Base-by-base conservation (phyloP, 108 stramenopile species). In the Mediolabrus comicus region DNA sequence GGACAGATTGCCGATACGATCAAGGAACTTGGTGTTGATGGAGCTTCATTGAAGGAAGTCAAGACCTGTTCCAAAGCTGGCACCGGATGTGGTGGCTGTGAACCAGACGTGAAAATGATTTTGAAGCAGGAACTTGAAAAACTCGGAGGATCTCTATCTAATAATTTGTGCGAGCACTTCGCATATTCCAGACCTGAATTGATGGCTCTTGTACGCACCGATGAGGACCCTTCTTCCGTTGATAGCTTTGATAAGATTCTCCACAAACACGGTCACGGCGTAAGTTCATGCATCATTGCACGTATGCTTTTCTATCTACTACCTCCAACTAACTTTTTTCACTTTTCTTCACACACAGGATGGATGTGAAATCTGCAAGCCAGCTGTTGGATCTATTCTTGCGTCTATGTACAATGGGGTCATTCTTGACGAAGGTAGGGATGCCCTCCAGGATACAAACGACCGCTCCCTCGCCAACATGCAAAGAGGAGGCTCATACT, bases 401-500 rank as follows among this genome's bases (percentile, higher is more conserved):
- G 91, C 96, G 2, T 94, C 92, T 3, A 71, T 92, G 19, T 65
- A 81, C 78, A 97, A 97, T 76, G 92, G 87, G 8, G 49, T 94
- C 60, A 79, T 92, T 54, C 61, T 97, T 38, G 87, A 85, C 60
- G 79, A 84, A n/a, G 87, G 84, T 29, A 81, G 87, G 17, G 87
- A 85, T 41, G 84, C 84, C 22, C 84, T 95, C 6, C 94, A 92
- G 82, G 96, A 97, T 64, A 97, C 96, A 39, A 97, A 97, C 59
- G 96, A 97, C 70, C 88, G 96, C 33, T 74, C 92, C 52, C 68
- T 97, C 31, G 96, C 89, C 51, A 97, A 97, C 74, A 97, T 97
- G 92, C 96, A 97, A 75, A 82, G 96, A 58, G 94, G 96, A 39
- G 96, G 96, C 49, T 90, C 96, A 8, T 97, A 97, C 77, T 95